Evolutionary conservation across 495 filamentous ascomycete species (phyloP), one percentile per base, ranked within the genome.

Genomic region (Penicillium parvum): DNA sequence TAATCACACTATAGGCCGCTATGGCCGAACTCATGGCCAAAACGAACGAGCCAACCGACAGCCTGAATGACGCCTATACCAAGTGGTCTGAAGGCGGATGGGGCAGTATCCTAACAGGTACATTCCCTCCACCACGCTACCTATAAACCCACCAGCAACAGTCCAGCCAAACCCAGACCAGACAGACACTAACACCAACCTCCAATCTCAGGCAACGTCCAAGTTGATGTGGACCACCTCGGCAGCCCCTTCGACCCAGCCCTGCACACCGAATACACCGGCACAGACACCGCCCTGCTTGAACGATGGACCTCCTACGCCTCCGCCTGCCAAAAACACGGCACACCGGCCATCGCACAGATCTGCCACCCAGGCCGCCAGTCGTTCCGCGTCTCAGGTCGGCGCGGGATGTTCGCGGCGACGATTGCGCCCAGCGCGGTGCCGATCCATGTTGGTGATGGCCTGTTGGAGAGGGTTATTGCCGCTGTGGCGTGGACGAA

Each of bases 281-380:
- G 43, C 32, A 40, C 43, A 2, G 55, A 60, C 34, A 46, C 50
- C 9, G 43, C 50, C 19, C 52, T 69, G 0, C 23, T 74, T 30
- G 50, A 54, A 0, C 45, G 55, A 20, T 81, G 72, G 68, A 68
- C 63, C 37, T 57, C 61, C 29, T 80, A 72, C 52, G 77, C 77
- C 8, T 40, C 57, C 7, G 53, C 70, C 27, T 59, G 54, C 47
- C 69, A 78, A 42, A 55, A 66, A 14, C 54, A 71, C 32, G 71
- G 67, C 17, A 70, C 76, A 2, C 72, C 76, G 0, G 49, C 65
- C 7, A 61, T 83, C 20, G 66, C 79, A 2, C 78, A 84, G 47
- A 51, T 83, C 40, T 73, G 68, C 51, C 80, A 84, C 40, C 75
- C 78, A 0, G 79, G 78, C 2, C 68, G 78, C 1, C 79, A 83